These are phyloP conservation scores for Lactifluus pinguis DNA, from an alignment of 768 basidiomycete genomes.

Conservation along the genomic window DNA sequence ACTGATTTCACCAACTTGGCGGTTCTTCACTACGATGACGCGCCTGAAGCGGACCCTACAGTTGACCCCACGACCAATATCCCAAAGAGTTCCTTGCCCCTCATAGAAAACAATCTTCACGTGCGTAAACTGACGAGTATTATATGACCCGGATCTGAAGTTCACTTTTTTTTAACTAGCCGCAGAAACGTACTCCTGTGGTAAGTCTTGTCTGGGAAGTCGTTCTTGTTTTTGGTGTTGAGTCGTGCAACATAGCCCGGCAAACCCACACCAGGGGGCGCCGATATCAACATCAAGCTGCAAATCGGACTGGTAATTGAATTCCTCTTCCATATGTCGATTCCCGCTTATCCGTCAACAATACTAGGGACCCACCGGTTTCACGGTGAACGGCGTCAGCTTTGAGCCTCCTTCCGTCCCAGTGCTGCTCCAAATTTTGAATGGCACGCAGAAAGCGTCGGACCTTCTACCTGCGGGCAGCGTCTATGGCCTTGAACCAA, in stretches of 20 bases:
- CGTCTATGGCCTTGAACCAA: conserved; percentile 38
- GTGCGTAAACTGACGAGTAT: neutral
- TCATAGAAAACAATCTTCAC: conserved; percentile 9
- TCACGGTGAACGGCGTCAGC: conserved; percentile 27
- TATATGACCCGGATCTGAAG: neutral
- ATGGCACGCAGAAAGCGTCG: conserved; percentile 38
- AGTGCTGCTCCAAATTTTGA: conserved; percentile 50
- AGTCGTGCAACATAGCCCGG: conserved; percentile 11
- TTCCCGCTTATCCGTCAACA: neutral
- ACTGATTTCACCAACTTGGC: conserved; percentile 13
- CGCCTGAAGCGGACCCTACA: conserved; percentile 13
- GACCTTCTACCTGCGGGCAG: conserved; percentile 42
- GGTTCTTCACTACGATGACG: conserved; percentile 20
- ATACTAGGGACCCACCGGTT: neutral
- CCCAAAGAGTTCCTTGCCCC: conserved; percentile 1
- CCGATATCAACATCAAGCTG: conserved; percentile 21
- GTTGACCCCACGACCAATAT: neutral
- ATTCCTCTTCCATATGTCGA: neutral
- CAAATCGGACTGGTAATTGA: conserved; percentile 19
- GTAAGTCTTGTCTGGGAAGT: neutral
- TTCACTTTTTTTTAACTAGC: neutral
- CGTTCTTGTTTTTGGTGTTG: neutral
- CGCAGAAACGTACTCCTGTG: neutral
- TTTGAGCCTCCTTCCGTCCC: conserved; percentile 39
- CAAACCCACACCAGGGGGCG: conserved; percentile 6